phyloP scores from a whole-genome alignment of 805 yeast genomes.

The Wickerhamomyces canadensis region DNA sequence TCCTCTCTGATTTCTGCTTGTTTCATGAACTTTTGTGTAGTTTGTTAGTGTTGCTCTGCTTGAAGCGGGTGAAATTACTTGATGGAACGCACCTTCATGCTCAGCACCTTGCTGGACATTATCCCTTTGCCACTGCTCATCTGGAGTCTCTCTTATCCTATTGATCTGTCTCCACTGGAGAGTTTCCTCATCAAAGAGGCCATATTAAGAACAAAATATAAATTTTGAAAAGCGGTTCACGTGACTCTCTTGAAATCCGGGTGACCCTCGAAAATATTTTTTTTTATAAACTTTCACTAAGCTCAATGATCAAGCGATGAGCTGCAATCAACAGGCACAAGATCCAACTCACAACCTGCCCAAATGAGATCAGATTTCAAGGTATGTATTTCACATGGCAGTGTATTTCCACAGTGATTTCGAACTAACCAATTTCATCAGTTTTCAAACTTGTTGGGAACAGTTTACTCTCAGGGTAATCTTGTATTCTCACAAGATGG shows the following conservation, averaged over 20 bases:
- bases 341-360: neutral
- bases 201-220: neutral
- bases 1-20: conserved; percentile 34
- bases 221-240: too few species aligned
- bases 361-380: conserved; percentile 79
- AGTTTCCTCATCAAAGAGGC: too few species aligned
- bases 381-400: conserved; percentile 11
- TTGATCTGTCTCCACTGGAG: too few species aligned
- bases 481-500: conserved; percentile 84
- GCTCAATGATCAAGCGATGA: conserved; percentile 13
- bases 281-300: conserved; percentile 1
- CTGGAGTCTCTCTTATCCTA: neutral
- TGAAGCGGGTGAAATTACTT: too few species aligned
- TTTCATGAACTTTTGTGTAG: conserved; percentile 44
- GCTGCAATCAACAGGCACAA: conserved; percentile 4
- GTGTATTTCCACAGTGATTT: neutral
- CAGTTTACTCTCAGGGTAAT: conserved; percentile 93
- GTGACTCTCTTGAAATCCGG: neutral
- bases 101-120: conserved; percentile 66
- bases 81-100: conserved; percentile 49
- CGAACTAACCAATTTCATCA: conserved; percentile 16
- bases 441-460: conserved; percentile 86
- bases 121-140: conserved; percentile 16
- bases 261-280: conserved; percentile 1
- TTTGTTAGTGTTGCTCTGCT: neutral